A percentile compares a stretch with the other conserved stretches of the same genome.
phyloP scores from a whole-genome alignment of 345 rosid genomes.

The Eucalyptus globulus region DNA sequence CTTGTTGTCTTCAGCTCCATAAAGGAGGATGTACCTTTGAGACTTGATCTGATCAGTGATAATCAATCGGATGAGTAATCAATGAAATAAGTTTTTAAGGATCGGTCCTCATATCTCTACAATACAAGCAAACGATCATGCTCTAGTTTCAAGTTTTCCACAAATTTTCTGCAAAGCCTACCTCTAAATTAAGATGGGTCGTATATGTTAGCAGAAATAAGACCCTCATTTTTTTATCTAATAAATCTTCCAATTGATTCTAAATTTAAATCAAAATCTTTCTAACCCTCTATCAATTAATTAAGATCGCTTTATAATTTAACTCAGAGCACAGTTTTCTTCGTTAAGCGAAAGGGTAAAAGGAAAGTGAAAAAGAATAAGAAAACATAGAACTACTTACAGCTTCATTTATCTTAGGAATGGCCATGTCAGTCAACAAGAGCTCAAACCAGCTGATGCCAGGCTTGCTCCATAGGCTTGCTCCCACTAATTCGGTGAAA shows the following conservation, averaged over 20 bases:
- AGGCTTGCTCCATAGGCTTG: neutral
- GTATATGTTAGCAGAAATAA: neutral
- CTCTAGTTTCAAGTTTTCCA: no score
- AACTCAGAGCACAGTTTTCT: neutral
- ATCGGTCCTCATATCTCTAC: neutral
- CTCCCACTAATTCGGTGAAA: neutral
- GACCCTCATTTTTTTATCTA: neutral
- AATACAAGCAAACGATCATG: neutral
- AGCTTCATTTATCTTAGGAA: neutral
- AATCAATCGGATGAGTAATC: neutral
- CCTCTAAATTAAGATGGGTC: neutral
- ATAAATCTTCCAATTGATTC: neutral
- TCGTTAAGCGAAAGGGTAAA: neutral
- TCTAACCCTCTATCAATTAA: neutral
- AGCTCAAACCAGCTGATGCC: neutral
- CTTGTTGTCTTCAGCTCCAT: conserved; percentile 3
- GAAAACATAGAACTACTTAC: neutral
- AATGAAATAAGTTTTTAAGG: neutral
- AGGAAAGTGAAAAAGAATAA: neutral
- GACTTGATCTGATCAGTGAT: neutral
- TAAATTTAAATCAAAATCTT: neutral
- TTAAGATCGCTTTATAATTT: neutral
- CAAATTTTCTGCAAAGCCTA: no score
- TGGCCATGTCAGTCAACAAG: neutral
- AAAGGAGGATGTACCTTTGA: neutral